Conservation (phyloP, 1,284 basidiomycete species). For the Pyrrhoderma noxium region DNA sequence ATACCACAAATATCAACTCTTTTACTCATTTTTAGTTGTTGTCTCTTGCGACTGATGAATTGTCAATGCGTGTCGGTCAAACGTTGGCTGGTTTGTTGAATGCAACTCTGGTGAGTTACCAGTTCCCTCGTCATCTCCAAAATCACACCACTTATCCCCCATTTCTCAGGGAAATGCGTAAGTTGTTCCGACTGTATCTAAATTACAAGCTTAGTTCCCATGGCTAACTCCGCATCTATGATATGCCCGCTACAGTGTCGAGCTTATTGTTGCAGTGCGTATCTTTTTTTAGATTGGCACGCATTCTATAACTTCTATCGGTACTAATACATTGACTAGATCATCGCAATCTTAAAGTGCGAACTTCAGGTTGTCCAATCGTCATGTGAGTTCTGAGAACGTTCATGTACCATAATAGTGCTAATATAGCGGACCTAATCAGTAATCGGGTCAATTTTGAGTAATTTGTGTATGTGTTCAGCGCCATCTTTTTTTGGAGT, state of each 20-base stretch:
- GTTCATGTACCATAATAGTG: slow-evolving; percentile 27
- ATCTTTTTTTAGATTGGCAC: slow-evolving; percentile 15
- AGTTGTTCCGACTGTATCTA: slow-evolving; percentile 34
- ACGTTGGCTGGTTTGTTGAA: slow-evolving; percentile 82
- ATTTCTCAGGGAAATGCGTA: slow-evolving; percentile 63
- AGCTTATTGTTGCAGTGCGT: slow-evolving; percentile 72
- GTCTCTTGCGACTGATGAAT: slow-evolving; percentile 82
- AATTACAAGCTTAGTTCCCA: background rate
- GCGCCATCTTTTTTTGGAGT: slow-evolving; percentile 2
- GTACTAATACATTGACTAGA: slow-evolving; percentile 35
- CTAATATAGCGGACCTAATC: background rate
- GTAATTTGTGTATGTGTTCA: slow-evolving; percentile 66
- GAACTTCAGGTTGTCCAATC: slow-evolving; percentile 80
- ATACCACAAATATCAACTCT: background rate
- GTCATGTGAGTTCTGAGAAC: slow-evolving; percentile 41
- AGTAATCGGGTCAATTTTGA: slow-evolving; percentile 78
- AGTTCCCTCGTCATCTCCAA: background rate
- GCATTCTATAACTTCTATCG: slow-evolving; percentile 16
- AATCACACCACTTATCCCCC: background rate
- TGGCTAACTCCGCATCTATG: background rate
- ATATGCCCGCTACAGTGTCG: slow-evolving; percentile 44
- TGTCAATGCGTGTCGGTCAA: slow-evolving; percentile 77
- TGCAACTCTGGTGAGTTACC: slow-evolving; percentile 61
- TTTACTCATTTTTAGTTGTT: slow-evolving; percentile 46
- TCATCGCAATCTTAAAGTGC: slow-evolving; percentile 76